Evolutionary conservation across 2,329 filamentous ascomycete genomes (phyloP).

Genomic region (Aspergillus sp.): DNA sequence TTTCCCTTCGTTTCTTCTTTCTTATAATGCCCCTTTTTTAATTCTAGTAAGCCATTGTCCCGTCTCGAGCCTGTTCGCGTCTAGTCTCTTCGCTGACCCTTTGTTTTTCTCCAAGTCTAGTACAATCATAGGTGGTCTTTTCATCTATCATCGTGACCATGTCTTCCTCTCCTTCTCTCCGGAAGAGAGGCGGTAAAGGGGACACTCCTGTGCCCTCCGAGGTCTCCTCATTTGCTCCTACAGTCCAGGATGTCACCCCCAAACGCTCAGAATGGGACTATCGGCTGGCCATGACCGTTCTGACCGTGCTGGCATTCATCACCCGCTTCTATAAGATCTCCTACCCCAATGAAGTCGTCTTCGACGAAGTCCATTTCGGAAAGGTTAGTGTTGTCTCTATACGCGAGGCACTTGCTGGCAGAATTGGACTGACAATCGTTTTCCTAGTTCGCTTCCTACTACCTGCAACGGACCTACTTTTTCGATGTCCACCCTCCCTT

Average conservation of each 20-base stretch:
- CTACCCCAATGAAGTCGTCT: conserved; percentile 94
- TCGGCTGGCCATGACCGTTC: conserved; percentile 70
- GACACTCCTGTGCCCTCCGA: conserved; percentile 26
- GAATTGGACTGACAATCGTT: conserved; percentile 15
- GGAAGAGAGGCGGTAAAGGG: conserved; percentile 43
- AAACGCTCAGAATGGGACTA: conserved; percentile 72
- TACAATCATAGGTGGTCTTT: conserved; percentile 11
- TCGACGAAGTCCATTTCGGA: conserved; percentile 98
- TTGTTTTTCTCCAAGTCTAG: conserved; percentile 3
- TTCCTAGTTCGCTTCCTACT: conserved; percentile 59
- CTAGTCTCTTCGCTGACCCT: neutral
- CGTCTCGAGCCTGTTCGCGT: neutral
- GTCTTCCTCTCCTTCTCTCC: conserved; percentile 36
- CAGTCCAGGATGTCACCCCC: conserved; percentile 8
- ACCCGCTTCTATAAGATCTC: conserved; percentile 96
- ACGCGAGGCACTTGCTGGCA: neutral
- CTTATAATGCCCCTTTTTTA: conserved; percentile 17
- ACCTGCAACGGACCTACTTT: conserved; percentile 96
- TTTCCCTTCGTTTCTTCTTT: neutral
- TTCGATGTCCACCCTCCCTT: conserved; percentile 99
- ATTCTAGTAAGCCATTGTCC: conserved; percentile 7
- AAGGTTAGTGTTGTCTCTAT: conserved; percentile 63
- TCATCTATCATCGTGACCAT: conserved; percentile 22
- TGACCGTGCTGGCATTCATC: conserved; percentile 80
- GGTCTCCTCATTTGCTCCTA: conserved; percentile 17